Conservation (phyloP, 176 grass and related monocot species). For the Ensete glaucum region DNA sequence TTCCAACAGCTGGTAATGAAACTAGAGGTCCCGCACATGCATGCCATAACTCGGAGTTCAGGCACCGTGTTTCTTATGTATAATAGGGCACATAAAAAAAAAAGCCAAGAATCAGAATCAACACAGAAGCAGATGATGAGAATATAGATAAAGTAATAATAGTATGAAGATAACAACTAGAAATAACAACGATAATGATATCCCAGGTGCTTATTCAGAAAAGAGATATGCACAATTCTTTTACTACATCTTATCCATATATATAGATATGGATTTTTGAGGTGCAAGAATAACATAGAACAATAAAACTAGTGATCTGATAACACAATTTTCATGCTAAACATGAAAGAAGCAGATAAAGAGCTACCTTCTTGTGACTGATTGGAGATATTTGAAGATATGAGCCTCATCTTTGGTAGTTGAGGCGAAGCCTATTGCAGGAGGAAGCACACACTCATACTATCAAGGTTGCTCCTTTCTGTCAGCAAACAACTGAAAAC, state of each 20-base stretch:
- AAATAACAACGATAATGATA: no score
- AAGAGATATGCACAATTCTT: not conserved
- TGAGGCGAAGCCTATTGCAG: constrained; percentile 2
- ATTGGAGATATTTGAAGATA: not conserved
- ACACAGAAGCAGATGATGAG: not conserved
- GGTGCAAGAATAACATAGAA: not conserved
- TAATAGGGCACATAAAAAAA: not conserved
- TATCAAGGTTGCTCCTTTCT: not conserved
- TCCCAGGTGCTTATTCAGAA: not conserved
- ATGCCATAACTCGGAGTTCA: constrained; percentile 99
- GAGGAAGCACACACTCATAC: not conserved
- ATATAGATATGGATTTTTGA: not conserved
- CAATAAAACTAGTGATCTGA: not conserved
- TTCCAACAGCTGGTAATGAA: constrained; percentile 76
- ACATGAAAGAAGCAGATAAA: not conserved
- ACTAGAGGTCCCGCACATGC: constrained; percentile 95
- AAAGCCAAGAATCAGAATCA: not conserved
- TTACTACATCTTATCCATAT: not conserved
- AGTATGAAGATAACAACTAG: no score
- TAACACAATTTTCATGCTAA: not conserved
- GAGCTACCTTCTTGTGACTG: constrained; percentile 3
- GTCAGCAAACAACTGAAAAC: not conserved
- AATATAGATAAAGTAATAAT: no score
- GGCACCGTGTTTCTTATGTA: constrained; percentile 67
- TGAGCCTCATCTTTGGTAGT: not conserved